These are phyloP conservation scores for Cyberlindnera euphorbiae DNA, from an alignment of 805 yeast genomes.

Conservation along the genomic window DNA sequence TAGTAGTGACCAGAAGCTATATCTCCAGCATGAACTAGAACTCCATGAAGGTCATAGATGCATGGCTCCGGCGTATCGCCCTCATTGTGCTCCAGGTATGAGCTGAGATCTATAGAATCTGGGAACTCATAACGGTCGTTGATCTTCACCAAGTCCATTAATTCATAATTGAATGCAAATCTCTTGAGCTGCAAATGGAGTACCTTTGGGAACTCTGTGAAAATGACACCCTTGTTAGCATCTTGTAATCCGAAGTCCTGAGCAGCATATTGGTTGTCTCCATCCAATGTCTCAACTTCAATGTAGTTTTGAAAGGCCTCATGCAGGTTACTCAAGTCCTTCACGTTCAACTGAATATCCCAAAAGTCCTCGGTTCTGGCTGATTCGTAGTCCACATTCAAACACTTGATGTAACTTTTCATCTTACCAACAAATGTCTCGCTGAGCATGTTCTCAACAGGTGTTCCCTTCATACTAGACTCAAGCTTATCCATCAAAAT, in stretches of 20 bases:
- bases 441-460: constrained; percentile 68
- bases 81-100: constrained; percentile 61
- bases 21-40: constrained; percentile 93
- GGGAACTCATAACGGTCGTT: constrained; percentile 92
- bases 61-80: constrained; percentile 47
- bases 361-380: constrained; percentile 92
- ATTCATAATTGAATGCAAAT: constrained; percentile 89
- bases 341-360: constrained; percentile 96
- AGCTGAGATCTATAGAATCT: constrained; percentile 70
- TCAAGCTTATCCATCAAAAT: constrained; percentile 93
- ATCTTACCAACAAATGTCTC: constrained; percentile 93
- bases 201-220: constrained; percentile 86
- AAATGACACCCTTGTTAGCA: constrained; percentile 94
- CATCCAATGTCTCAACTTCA: constrained; percentile 83
- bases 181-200: constrained; percentile 89
- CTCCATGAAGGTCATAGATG: constrained; percentile 86
- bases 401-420: constrained; percentile 91
- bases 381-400: constrained; percentile 89
- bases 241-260: constrained; percentile 88
- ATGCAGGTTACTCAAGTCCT: constrained; percentile 64
- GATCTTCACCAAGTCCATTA: constrained; percentile 82
- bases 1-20: constrained; percentile 95
- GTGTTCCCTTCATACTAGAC: constrained; percentile 83
- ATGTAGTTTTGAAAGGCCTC: constrained; percentile 83
- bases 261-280: constrained; percentile 94